These are phyloP conservation scores for Aureobasidium sp. DNA, from an alignment of 2,329 filamentous ascomycete genomes.

Conservation along the genomic window DNA sequence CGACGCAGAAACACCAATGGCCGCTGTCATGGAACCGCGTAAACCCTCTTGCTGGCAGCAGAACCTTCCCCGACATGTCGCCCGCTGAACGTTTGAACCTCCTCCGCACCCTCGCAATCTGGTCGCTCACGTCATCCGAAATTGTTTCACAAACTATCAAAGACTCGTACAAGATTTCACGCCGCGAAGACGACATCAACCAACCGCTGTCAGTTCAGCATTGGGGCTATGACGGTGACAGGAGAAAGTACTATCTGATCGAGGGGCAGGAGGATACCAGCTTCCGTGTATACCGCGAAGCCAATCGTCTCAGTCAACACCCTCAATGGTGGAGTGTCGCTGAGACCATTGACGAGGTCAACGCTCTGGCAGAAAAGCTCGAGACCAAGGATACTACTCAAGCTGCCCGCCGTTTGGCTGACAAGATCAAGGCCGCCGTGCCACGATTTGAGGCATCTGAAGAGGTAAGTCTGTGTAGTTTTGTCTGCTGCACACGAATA, in stretches of 20 bases:
- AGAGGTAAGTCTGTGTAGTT: conserved; percentile 52
- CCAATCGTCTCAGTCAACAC: conserved; percentile 68
- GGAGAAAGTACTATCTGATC: conserved; percentile 86
- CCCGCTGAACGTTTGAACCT: conserved; percentile 74
- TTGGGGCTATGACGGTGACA: conserved; percentile 85
- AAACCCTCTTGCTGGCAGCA: conserved; percentile 74
- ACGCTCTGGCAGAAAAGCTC: conserved; percentile 66
- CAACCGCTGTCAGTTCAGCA: conserved; percentile 84
- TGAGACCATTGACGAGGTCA: conserved; percentile 81
- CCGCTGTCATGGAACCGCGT: conserved; percentile 71
- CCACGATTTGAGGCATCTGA: conserved; percentile 90
- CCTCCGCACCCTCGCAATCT: conserved; percentile 74
- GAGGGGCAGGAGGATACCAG: conserved; percentile 91
- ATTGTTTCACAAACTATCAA: conserved; percentile 73
- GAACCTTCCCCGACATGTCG: conserved; percentile 74
- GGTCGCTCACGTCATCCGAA: conserved; percentile 86
- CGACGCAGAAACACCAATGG: conserved; percentile 83
- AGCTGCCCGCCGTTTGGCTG: conserved; percentile 69
- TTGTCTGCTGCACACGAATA: neutral
- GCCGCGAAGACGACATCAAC: conserved; percentile 71
- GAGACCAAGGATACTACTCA: conserved; percentile 70
- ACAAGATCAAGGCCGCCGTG: conserved; percentile 70
- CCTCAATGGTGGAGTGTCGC: conserved; percentile 92
- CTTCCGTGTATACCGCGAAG: conserved; percentile 91
- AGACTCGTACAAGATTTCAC: conserved; percentile 78